Base-by-base conservation (phyloP, 495 filamentous ascomycete species). In the Copromyces sp. region DNA sequence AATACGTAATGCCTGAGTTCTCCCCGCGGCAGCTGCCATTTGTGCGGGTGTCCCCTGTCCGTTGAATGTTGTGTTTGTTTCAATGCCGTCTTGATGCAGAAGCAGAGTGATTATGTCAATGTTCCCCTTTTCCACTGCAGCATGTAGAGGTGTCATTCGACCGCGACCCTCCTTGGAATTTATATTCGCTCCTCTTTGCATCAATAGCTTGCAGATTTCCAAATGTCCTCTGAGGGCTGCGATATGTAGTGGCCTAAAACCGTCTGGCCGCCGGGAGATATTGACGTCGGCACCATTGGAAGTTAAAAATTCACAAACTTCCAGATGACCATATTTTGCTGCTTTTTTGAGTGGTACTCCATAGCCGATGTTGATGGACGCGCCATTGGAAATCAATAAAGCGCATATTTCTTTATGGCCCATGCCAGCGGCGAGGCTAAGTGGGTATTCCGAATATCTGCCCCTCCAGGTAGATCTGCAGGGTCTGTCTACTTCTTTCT, bases 281-380 rank as follows among this genome's bases (percentile, higher is more conserved):
- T 24, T 69, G 35, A 38, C 39, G 68, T 69, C n/a, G 35, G 68
- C 68, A 69, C 68, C 68, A 5, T 24, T 69, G 17, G 20, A 32
- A 37, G 39, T 47, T 3, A 47, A 47, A 7, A 47, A 7, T 29
- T 39, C 11, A 24, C 37, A 47, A 3, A 47, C 9, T 11, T 20
- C 44, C 44, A 47, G 44, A 0, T 20, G 44, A 0, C 44, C 41
- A 24, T 24, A 1, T 24, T 24, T 1, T 24, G 24, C 24, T 24
- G 24, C 24, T 24, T 24, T 24, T 24, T 24, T 0, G 24, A 24
- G 24, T 24, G 24, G 24, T 24, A 24, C 6, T 44, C 41, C 41
- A 7, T 7, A 0, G 4, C 0, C 0, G 0, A 42, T 7, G 14
- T 47, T 1, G 44, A 47, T 17, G 44, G 2, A 3, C 0, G 44